Evolutionary conservation across 2,329 filamentous ascomycete species (phyloP), one percentile per base, ranked within the genome.

Genomic region (Calonectria pseudoreteaudii): DNA sequence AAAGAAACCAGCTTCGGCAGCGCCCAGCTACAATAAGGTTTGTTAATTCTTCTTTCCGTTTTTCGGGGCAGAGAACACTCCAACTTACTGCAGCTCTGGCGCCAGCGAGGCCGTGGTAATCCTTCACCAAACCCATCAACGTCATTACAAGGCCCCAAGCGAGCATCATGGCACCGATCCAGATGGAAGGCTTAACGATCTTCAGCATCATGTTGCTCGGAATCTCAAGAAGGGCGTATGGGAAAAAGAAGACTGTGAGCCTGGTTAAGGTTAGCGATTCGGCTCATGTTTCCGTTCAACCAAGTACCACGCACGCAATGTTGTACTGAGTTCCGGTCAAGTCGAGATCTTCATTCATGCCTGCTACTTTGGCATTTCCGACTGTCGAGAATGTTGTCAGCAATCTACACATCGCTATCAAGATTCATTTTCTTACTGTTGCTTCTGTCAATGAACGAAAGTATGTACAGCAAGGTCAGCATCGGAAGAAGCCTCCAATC

Each of bases 121-220:
- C 88, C 10, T 85, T 77, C 14, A 91, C 87, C 11, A 88, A 77
- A 20, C 90, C 90, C 82, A 88, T 87, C 6, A 87, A 84, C 10
- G 87, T 88, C 38, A 88, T 84, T 66, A 83, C 80, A 28, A 82
- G 75, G 20, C 83, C 82, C 91, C 91, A 92, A 1, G 87, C 78
- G 4, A 87, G 81, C 90, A 92, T 89, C 75, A 90, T 88, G 71
- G 81, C 84, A 3, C 88, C 86, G 28, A 91, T 87, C 85, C 87
- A 90, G 60, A 89, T 76, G 4, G 86, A 87, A 4, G 89, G 91
- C 6, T 18, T 36, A 7, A 52, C 49, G 9, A 38, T 41, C 20
- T 67, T 67, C 2, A 67, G 47, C 44, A 67, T 67, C 65, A 67
- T 38, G 44, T 67, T 67, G 65, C 47, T 38, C 18, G 65, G 65